Conservation (phyloP, 176 grass and related monocot genomes). For the Areca catechu region DNA sequence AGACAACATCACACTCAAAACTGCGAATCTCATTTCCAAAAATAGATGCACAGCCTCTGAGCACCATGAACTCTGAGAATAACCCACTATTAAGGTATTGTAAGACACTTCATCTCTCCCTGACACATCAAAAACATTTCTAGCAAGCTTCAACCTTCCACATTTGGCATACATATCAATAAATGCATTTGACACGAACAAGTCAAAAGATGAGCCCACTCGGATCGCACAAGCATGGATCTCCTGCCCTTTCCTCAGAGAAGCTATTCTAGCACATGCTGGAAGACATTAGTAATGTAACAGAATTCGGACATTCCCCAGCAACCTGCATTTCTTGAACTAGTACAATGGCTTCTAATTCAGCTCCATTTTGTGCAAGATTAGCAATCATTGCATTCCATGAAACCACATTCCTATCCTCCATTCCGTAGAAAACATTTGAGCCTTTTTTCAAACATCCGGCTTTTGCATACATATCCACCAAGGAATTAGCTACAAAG, state of each 20-base stretch:
- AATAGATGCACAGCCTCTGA: conserved; percentile 61
- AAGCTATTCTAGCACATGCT: conserved; percentile 64
- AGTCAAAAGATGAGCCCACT: conserved; percentile 36
- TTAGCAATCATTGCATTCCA: conserved; percentile 87
- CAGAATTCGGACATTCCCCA: conserved; percentile 47
- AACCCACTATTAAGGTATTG: conserved; percentile 78
- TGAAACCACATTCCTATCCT: conserved; percentile 41
- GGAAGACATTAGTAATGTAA: conserved; percentile 71
- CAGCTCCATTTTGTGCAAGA: conserved; percentile 54
- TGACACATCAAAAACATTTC: conserved; percentile 49
- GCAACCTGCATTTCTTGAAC: conserved; percentile 48
- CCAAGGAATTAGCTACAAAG: conserved; percentile 60
- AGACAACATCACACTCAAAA: conserved; percentile 60
- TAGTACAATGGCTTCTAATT: conserved; percentile 41
- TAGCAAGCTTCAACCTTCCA: conserved; percentile 40
- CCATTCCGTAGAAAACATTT: conserved; percentile 47
- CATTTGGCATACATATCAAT: conserved; percentile 91
- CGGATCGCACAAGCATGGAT: conserved; percentile 63
- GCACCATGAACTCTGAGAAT: conserved; percentile 45
- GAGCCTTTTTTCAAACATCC: conserved; percentile 43
- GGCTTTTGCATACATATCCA: conserved; percentile 90
- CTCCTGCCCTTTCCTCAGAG: conserved; percentile 58
- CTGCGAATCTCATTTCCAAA: conserved; percentile 41
- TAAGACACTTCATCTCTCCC: conserved; percentile 73
- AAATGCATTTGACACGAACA: conserved; percentile 76